Percentiles rank a stretch among this genome's conserved stretches.
Conservation (phyloP, 257 asterid species). For the Nicotiana benthamiana region DNA sequence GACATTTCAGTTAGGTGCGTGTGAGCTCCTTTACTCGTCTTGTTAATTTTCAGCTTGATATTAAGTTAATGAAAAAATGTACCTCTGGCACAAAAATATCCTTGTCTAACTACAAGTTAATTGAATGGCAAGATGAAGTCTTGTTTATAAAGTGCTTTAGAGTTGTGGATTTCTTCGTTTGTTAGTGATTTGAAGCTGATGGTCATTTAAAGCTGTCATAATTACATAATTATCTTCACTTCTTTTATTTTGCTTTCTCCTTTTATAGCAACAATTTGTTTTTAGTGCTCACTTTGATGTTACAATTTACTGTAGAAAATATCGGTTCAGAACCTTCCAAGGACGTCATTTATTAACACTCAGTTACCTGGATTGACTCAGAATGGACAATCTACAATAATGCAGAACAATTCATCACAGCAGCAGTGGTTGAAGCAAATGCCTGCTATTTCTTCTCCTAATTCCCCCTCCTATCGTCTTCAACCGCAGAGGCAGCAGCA, state of each 20-base stretch:
- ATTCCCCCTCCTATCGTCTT: conserved; percentile 57
- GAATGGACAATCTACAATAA: conserved; percentile 65
- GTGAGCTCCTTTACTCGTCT: not conserved
- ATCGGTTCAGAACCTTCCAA: conserved; percentile 64
- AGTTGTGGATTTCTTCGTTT: not conserved
- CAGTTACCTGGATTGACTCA: conserved; percentile 68
- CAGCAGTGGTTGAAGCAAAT: conserved; percentile 91
- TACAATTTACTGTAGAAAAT: conserved; percentile 19
- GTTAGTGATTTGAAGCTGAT: not conserved
- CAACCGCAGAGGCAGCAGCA: conserved; percentile 54
- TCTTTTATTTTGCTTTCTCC: not conserved
- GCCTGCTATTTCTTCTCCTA: conserved; percentile 61
- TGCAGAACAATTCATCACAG: conserved; percentile 60
- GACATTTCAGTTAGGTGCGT: not conserved
- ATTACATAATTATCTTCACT: not conserved
- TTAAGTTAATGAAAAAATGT: not conserved
- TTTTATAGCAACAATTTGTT: not conserved
- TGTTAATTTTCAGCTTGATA: not conserved
- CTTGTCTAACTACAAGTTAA: not conserved
- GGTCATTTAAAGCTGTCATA: conserved; percentile 5
- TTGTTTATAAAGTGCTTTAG: not conserved
- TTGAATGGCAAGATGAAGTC: not conserved
- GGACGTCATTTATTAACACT: conserved; percentile 62
- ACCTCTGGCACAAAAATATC: not conserved
- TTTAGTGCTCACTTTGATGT: conserved; percentile 4